A percentile compares a stretch with the other conserved stretches of the same genome.
phyloP scores from a whole-genome alignment of 441 rosid genomes.

The Brassica balearica region DNA sequence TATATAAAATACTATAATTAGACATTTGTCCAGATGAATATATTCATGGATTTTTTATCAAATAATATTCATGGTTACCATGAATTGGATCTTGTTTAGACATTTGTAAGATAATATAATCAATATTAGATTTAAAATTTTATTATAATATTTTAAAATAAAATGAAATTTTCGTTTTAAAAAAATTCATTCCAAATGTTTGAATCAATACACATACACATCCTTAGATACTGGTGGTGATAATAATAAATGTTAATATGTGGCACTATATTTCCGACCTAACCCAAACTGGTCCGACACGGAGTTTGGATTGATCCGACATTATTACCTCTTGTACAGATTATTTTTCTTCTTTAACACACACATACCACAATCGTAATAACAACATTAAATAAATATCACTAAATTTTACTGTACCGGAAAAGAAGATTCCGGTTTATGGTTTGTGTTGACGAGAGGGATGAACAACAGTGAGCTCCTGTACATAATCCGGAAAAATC shows the following conservation, averaged over 20 bases:
- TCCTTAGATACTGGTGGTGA: not conserved
- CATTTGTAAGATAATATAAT: not conserved
- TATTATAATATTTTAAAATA: not conserved
- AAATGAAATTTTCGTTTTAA: not conserved
- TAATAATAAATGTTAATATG: constrained; percentile 3
- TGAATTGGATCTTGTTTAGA: not conserved
- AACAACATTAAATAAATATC: not conserved
- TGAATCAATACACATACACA: not conserved
- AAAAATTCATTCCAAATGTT: not conserved
- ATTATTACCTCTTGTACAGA: constrained; percentile 2
- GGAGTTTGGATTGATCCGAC: constrained; percentile 3
- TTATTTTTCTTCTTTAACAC: not conserved
- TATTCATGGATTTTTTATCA: too few species aligned
- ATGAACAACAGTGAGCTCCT: constrained; percentile 30
- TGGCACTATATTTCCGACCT: constrained; percentile 2
- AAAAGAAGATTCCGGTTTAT: constrained; percentile 31
- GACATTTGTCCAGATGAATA: not conserved
- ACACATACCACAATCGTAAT: constrained; percentile 19
- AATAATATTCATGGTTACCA: not conserved
- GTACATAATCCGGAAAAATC: constrained; percentile 4
- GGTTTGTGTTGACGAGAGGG: constrained; percentile 30
- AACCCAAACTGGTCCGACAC: constrained; percentile 28
- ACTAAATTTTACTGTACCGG: constrained; percentile 17
- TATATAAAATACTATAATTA: not conserved
- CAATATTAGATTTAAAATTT: not conserved